Base-by-base conservation (phyloP, 2,329 filamentous ascomycete genomes). In the Colletotrichum simmondsii region DNA sequence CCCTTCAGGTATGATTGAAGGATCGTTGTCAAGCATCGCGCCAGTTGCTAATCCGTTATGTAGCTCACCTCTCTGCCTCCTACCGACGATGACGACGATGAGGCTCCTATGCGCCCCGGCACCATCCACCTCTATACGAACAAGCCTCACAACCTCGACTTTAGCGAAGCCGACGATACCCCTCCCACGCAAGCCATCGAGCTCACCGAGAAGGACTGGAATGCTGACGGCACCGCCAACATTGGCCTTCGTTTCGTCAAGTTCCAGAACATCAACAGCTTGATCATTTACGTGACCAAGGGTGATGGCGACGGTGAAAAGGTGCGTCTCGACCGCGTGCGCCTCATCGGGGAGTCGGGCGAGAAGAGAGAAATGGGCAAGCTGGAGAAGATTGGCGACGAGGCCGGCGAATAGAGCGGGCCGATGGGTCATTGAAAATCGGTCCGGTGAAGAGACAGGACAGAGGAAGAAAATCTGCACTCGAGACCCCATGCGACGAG, bases 281-380 rank as follows among this genome's bases (percentile, higher is more conserved):
- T 99, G 77, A 93, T 97, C 22, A 78, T 99, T 12, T 99, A 98
- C 81, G 92, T 99, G 42, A 93, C 94, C 66, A 92, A 97, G 80
- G 95, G 95, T 2, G 94, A 96, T 67, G 92, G 92, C 22, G 92
- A 94, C 64, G 90, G 92, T 56, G 95, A 98, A 81, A 95, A 94
- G 86, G 92, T 97, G 71, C 92, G 97, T 69, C 83, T 99, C 62
- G 94, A 97, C 83, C 88, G 94, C 64, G 83, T 97, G 76, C 88
- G 91, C 77, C 86, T 98, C 68, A 92, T 98, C 79, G 97, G 97
- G 35, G 96, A 98, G 83, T 90, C 91, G 19, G 96, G 97, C 16
- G 92, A 97, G 87, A 98, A 97, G 89, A 90, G 95, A 73, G 94
- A 97, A 70, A 94, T 95, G 90, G 96, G 95, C 76, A 97, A 97